These are phyloP conservation scores for Alternaria arbusti DNA, from an alignment of 2,329 filamentous ascomycete species.

Conservation along the genomic window DNA sequence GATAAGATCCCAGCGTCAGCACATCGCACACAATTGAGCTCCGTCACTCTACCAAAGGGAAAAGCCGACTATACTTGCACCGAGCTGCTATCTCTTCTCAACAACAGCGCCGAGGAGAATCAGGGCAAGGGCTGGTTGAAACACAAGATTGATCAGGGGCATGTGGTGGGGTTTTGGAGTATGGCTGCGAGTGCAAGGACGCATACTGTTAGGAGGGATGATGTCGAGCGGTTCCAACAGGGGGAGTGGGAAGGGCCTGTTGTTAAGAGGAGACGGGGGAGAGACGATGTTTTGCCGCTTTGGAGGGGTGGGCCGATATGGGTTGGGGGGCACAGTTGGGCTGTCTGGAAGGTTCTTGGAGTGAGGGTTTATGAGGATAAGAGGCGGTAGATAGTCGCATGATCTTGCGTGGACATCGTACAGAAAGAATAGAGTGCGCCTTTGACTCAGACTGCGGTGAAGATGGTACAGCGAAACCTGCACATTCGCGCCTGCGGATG, in stretches of 20 bases:
- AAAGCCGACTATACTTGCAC: constrained; percentile 26
- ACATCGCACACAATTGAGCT: constrained; percentile 25
- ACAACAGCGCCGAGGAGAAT: not conserved
- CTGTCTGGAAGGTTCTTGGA: constrained; percentile 23
- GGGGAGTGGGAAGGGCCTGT: constrained; percentile 30
- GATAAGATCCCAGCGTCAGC: constrained; percentile 20
- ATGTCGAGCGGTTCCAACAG: constrained; percentile 28
- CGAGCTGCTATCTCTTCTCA: constrained; percentile 18
- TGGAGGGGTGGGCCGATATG: constrained; percentile 33
- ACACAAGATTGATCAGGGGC: constrained; percentile 27
- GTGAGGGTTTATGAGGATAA: constrained; percentile 27
- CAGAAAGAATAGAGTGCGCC: not conserved
- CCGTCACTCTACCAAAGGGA: constrained; percentile 5
- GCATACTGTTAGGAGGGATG: constrained; percentile 25
- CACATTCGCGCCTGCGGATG: not conserved
- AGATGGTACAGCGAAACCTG: not conserved
- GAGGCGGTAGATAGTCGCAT: constrained; percentile 6
- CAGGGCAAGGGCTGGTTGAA: constrained; percentile 16
- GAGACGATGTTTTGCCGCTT: constrained; percentile 25
- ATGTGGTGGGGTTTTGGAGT: constrained; percentile 29
- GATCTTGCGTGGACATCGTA: not conserved
- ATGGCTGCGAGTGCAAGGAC: constrained; percentile 26
- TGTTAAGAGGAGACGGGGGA: constrained; percentile 13
- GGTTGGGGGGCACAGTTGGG: constrained; percentile 28
- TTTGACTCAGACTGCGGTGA: not conserved